A percentile compares a stretch with the other conserved stretches of the same genome.
Evolutionary conservation across 441 rosid genomes (phyloP).

Genomic region (Brassica balearica): DNA sequence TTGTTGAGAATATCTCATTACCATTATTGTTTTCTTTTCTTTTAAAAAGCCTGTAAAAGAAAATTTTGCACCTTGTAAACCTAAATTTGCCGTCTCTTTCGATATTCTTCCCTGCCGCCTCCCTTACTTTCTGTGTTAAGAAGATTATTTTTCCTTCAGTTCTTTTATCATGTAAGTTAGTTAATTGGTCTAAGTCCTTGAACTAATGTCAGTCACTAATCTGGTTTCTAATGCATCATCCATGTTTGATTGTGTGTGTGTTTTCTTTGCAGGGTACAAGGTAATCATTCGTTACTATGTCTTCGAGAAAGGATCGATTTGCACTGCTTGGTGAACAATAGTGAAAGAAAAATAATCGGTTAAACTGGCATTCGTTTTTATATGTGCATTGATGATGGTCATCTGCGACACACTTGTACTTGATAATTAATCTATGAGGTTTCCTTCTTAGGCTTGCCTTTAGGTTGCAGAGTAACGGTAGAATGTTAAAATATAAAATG

Average conservation of each 20-base stretch:
- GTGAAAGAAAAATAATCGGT: conserved; percentile 14
- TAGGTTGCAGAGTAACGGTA: conserved; percentile 27
- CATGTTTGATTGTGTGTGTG: conserved; percentile 28
- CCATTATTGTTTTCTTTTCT: conserved; percentile 20
- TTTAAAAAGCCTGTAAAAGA: conserved; percentile 1
- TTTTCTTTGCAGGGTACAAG: conserved; percentile 45
- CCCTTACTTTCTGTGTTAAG: conserved; percentile 7
- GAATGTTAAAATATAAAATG: conserved; percentile 17
- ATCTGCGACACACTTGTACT: conserved; percentile 15
- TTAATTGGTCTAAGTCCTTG: background rate
- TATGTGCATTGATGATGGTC: conserved; percentile 21
- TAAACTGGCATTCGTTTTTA: conserved; percentile 7
- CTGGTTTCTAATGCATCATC: conserved; percentile 21
- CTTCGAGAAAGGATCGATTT: conserved; percentile 28
- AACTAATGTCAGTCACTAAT: background rate
- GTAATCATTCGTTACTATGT: conserved; percentile 35
- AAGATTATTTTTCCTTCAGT: background rate
- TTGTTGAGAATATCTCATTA: conserved; percentile 14
- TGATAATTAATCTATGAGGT: conserved; percentile 2
- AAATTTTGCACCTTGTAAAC: background rate
- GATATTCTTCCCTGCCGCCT: conserved; percentile 18
- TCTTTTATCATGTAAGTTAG: conserved; percentile 8
- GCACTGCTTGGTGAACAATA: conserved; percentile 24
- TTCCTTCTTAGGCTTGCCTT: conserved; percentile 24
- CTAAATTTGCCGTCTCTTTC: conserved; percentile 1